Percentiles rank a stretch among this genome's conserved stretches.
Conservation (phyloP, 768 basidiomycete species). For the Coprinopsis strossmayeri region DNA sequence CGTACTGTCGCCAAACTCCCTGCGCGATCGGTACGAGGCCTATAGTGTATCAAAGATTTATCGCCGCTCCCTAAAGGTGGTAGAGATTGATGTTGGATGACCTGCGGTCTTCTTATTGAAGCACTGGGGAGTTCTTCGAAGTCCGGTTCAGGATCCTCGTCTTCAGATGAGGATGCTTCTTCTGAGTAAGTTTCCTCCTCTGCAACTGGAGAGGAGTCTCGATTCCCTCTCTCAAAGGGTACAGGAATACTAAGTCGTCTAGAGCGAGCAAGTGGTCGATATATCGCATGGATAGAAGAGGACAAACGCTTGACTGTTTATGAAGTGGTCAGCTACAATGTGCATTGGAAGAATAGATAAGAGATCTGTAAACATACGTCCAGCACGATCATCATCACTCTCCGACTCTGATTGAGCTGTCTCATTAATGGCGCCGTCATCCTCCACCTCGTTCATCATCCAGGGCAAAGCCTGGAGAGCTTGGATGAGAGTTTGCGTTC, state of each 20-base stretch:
- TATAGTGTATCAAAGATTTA: conserved; percentile 13
- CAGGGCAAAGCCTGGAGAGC: conserved; percentile 82
- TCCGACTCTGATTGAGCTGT: conserved; percentile 43
- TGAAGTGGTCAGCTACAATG: conserved; percentile 2
- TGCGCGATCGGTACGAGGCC: conserved; percentile 29
- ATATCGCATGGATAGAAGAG: conserved; percentile 85
- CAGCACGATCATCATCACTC: conserved; percentile 58
- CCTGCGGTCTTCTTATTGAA: conserved; percentile 13
- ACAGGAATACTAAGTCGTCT: conserved; percentile 32
- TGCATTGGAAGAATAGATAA: background rate
- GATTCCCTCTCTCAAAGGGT: conserved; percentile 5
- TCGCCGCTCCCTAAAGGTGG: conserved; percentile 3
- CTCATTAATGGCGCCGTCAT: conserved; percentile 43
- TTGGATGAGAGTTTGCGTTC: conserved; percentile 86
- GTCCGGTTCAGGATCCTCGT: conserved; percentile 45
- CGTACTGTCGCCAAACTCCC: conserved; percentile 73
- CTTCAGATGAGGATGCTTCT: conserved; percentile 36
- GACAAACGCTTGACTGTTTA: conserved; percentile 45
- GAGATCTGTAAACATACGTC: conserved; percentile 18
- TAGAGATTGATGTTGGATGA: conserved; percentile 11
- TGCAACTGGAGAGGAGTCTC: conserved; percentile 16
- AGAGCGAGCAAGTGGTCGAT: conserved; percentile 71
- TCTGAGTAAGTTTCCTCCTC: conserved; percentile 24
- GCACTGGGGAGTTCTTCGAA: conserved; percentile 53
- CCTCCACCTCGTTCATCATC: conserved; percentile 66